Percentiles rank a stretch among this genome's conserved stretches.
phyloP scores from a whole-genome alignment of 331 rosid species.

The Malus hybrid region DNA sequence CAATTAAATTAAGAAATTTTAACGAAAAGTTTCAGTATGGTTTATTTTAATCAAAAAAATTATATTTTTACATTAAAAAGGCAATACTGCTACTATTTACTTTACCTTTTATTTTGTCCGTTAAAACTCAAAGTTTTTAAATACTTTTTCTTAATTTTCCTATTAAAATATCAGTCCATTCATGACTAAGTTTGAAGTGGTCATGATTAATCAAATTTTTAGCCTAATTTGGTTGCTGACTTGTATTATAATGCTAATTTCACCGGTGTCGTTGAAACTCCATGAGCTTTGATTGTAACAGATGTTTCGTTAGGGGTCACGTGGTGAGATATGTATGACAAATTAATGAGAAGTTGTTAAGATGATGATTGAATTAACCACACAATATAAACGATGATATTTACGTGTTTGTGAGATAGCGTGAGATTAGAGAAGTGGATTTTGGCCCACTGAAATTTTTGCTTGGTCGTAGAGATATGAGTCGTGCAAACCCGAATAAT shows the following conservation, averaged over 20 bases:
- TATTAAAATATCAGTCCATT: background rate
- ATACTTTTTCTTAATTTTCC: too few relatives aligned
- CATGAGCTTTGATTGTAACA: background rate
- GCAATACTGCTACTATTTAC: too few relatives aligned
- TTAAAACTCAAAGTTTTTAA: too few relatives aligned
- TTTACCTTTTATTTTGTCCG: too few relatives aligned
- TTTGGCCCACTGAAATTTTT: background rate
- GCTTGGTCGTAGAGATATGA: too few relatives aligned
- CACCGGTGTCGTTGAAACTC: background rate
- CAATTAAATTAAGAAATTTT: too few relatives aligned
- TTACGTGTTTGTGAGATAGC: background rate
- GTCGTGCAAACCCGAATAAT: background rate
- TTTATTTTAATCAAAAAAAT: too few relatives aligned
- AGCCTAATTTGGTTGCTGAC: background rate
- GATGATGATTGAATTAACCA: background rate
- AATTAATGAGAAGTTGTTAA: too few relatives aligned
- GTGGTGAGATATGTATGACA: background rate
- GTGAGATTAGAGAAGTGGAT: background rate
- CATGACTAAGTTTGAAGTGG: background rate
- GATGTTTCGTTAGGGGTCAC: too few relatives aligned
- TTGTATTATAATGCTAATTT: background rate
- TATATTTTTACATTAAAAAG: too few relatives aligned
- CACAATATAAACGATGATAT: too few relatives aligned
- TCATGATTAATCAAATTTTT: background rate
- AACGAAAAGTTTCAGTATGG: fast-evolving